These are phyloP conservation scores for Trichoderma semiorbis DNA, from an alignment of 2,329 filamentous ascomycete species.

Conservation along the genomic window DNA sequence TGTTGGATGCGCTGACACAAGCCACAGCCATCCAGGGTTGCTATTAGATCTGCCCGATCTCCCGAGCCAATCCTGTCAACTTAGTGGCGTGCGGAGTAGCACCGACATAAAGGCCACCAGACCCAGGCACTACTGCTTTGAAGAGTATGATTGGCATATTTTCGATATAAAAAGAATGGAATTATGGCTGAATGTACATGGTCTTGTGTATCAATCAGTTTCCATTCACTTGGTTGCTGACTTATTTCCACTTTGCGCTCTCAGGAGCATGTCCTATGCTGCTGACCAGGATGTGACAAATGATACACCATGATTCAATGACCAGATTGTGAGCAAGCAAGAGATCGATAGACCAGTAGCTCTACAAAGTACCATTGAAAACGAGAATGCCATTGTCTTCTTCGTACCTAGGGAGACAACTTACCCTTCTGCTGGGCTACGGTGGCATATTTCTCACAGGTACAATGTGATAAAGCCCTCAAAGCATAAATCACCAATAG, in stretches of 20 bases:
- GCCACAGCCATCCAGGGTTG: constrained; percentile 7
- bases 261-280: neutral
- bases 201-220: neutral
- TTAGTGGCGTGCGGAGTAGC: constrained; percentile 8
- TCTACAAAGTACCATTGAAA: neutral
- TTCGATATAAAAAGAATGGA: neutral
- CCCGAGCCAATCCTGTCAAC: constrained; percentile 8
- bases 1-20: constrained; percentile 5
- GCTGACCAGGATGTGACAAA: neutral
- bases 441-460: neutral
- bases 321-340: neutral
- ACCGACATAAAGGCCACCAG: neutral
- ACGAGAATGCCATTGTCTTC: neutral
- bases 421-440: neutral
- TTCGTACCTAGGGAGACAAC: too few relatives aligned
- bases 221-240: neutral
- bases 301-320: neutral
- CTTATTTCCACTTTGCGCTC: neutral
- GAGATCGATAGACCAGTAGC: too few relatives aligned
- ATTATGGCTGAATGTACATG: neutral
- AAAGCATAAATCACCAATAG: neutral
- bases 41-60: constrained; percentile 11
- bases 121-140: neutral
- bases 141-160: neutral
- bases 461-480: neutral